A percentile compares a stretch with the other conserved stretches of the same genome.
These are phyloP conservation scores for Camelina sativa DNA, from an alignment of 345 rosid species.

Conservation along the genomic window DNA sequence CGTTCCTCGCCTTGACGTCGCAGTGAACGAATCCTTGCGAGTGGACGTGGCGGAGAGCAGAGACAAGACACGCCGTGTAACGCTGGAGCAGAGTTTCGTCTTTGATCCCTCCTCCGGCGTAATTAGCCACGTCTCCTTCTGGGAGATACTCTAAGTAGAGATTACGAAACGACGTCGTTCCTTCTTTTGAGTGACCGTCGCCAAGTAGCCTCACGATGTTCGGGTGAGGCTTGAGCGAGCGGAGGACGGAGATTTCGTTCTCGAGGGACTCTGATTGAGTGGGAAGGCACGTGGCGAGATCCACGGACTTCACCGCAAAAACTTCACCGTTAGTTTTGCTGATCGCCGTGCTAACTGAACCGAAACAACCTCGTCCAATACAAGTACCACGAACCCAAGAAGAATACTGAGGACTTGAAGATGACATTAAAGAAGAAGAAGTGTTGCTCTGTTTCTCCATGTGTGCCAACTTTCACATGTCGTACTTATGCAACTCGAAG, in stretches of 20 bases:
- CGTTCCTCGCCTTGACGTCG: slow-evolving; percentile 73
- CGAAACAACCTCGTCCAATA: slow-evolving; percentile 64
- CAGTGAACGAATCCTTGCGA: slow-evolving; percentile 70
- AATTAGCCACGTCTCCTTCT: slow-evolving; percentile 61
- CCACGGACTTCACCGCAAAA: slow-evolving; percentile 70
- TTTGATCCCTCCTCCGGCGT: slow-evolving; percentile 43
- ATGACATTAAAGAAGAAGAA: slow-evolving; percentile 39
- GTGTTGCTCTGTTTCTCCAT: slow-evolving; percentile 37
- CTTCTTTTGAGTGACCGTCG: slow-evolving; percentile 55
- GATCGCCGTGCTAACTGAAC: slow-evolving; percentile 54
- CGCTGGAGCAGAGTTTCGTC: slow-evolving; percentile 53
- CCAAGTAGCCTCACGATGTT: slow-evolving; percentile 57
- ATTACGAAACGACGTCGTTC: slow-evolving; percentile 48
- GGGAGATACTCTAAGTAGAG: slow-evolving; percentile 67
- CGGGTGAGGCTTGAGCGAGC: slow-evolving; percentile 56
- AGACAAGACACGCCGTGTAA: slow-evolving; percentile 59
- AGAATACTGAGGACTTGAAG: slow-evolving; percentile 11
- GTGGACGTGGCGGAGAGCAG: slow-evolving; percentile 63
- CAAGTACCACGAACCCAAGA: slow-evolving; percentile 60
- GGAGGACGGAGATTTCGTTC: slow-evolving; percentile 60
- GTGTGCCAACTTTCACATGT: slow-evolving; percentile 34
- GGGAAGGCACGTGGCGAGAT: slow-evolving; percentile 41
- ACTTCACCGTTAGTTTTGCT: slow-evolving; percentile 44
- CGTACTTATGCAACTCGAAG: background rate
- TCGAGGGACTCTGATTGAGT: slow-evolving; percentile 54